A percentile compares a stretch with the other conserved stretches of the same genome.
Evolutionary conservation across 345 rosid species (phyloP).

Genomic region (Moricandia moricandioides): DNA sequence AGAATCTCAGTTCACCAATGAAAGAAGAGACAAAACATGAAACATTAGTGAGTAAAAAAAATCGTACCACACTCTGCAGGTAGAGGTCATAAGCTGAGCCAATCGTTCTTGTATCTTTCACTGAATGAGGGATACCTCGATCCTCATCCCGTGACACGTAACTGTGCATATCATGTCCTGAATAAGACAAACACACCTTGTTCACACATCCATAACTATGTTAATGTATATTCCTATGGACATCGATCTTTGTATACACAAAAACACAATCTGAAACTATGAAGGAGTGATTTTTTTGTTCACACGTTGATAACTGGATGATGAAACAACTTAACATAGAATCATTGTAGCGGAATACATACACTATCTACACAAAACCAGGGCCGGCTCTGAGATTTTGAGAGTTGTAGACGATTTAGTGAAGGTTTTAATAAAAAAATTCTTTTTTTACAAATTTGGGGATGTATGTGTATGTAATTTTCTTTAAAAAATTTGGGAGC

Average conservation of each 20-base stretch:
- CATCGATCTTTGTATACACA: neutral
- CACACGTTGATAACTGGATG: no score
- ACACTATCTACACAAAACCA: neutral
- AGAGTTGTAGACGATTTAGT: no score
- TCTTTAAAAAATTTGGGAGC: no score
- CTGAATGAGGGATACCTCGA: slow-evolving; percentile 38
- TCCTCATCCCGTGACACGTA: slow-evolving; percentile 60
- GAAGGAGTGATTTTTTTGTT: no score
- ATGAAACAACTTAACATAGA: neutral
- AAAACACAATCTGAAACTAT: neutral
- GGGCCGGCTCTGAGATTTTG: no score
- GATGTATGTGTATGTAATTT: no score
- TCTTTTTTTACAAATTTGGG: no score
- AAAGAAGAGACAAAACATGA: neutral
- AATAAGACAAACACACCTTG: slow-evolving; percentile 1
- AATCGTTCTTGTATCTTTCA: slow-evolving; percentile 72
- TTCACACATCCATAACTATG: neutral
- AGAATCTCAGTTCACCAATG: slow-evolving; percentile 17
- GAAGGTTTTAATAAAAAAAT: no score
- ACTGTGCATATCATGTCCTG: slow-evolving; percentile 50
- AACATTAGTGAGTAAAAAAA: neutral
- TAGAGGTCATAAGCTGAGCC: slow-evolving; percentile 80
- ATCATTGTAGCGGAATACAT: neutral
- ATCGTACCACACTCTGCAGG: slow-evolving; percentile 57
- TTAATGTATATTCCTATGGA: neutral